Evolutionary conservation across 1,139 yeast genomes (phyloP), one percentile per base, ranked within the genome.

Genomic region (Scheffersomyces illinoinensis): DNA sequence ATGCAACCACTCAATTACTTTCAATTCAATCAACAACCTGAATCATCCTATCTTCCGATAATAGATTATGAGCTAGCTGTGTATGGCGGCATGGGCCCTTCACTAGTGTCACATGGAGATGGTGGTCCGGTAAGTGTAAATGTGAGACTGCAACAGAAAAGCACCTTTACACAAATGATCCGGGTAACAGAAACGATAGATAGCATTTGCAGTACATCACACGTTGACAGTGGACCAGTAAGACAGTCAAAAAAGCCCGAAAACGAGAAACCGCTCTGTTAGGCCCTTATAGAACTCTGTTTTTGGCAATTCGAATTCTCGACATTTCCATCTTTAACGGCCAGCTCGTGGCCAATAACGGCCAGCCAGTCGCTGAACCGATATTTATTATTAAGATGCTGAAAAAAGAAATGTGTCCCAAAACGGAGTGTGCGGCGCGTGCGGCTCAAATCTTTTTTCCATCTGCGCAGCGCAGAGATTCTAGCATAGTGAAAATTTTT

Each of bases 391-490:
- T 10, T 33, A 33, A 24, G 43, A 33, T 2, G 48, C 47, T 5
- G 53, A 52, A 52, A 43, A 43, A 53, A 14, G 50, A 53, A 19
- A 21, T 53, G 50, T 14, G 23, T 48, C 50, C 18, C 50, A 48
- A 21, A 48, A 23, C 50, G 50, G 50, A 17, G 46, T 46, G 46
- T 53, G 54, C 47, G 54, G 46, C 21, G 47, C 54, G 54, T 46
- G 47, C 50, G n/a, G 50, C 54, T 50, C 50, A 53, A 53, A 53
- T 26, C 18, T 53, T 53, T 53, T 53, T 53, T 53, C 47, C 24
- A n/a, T 33, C 43, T 33, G 43, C 43, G 43, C 43, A 12, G 43
- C 43, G 43, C 43, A 33, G 43, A 33, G 43, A 33, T 33, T 33
- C 43, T 33, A 33, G 43, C 43, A 33, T 33, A 33, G 43, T 33